Base-by-base conservation (phyloP, 2,329 filamentous ascomycete species). In the Apiospora arundinis region DNA sequence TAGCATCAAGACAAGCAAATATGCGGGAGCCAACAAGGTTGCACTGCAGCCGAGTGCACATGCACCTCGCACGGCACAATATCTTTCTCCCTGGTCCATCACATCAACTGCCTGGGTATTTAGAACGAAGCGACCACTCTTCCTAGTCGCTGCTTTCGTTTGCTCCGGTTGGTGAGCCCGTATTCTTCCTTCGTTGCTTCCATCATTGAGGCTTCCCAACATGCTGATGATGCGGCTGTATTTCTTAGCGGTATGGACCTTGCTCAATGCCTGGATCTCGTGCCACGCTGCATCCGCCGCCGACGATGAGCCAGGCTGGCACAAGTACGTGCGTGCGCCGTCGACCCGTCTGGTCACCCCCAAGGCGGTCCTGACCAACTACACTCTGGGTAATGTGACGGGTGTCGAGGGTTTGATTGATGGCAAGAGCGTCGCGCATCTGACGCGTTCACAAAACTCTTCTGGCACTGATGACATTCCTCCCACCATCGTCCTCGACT, bases 401-500 rank as follows among this genome's bases (percentile, higher is more conserved):
- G 83, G 85, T 73, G 75, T 82, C 1, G 75, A 80, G 6, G 81
- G 79, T 0, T 73, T 86, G 4, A 70, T 81, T 18, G 72, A 71
- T 3, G 77, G 77, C 7, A 75, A 74, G 4, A 72, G 72, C 18
- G 70, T 79, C 4, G 82, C 82, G 0, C 75, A 82, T 0, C 76
- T 86, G 46, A 77, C 70, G 2, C 78, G 80, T 9, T 18, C 40
- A 11, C 6, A 32, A n/a, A 0, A 65, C 65, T 14, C 67, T 0
- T n/a, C 67, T 4, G 65, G 70, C 5, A 72, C 76, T 7, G 73
- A 77, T 4, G 70, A 76, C 6, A 6, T 32, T 32, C 32, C 32
- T 0, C 83, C 85, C 0, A 79, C 78, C 1, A 74, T 87, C 11
- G 82, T 86, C 18, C 74, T 87, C n/a, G 86, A 88, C 74, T 87